phyloP scores from a whole-genome alignment of 495 filamentous ascomycete species.

The Trichoderma erinaceum region DNA sequence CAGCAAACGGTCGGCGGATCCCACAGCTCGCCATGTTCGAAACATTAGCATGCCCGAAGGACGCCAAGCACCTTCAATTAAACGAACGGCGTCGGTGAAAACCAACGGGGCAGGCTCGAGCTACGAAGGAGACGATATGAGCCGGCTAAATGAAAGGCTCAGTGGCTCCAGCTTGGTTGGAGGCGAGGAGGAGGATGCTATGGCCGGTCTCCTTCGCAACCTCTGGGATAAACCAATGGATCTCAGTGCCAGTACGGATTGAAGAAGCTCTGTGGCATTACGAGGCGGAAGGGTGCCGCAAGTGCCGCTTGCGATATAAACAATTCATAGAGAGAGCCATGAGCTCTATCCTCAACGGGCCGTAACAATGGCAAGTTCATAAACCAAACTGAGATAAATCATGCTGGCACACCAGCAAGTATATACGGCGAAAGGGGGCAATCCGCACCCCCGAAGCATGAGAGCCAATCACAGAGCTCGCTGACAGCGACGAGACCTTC shows the following conservation, averaged over 20 bases:
- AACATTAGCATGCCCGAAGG: slow-evolving; percentile 23
- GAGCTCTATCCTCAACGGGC: too few relatives aligned
- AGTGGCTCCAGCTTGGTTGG: slow-evolving; percentile 40
- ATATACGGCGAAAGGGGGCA: neutral
- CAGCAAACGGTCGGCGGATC: slow-evolving; percentile 23
- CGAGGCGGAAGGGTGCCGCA: neutral
- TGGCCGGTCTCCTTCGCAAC: slow-evolving; percentile 41
- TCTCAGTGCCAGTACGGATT: slow-evolving; percentile 44
- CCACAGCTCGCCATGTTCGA: slow-evolving; percentile 14
- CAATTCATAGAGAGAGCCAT: neutral
- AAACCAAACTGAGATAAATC: too few relatives aligned
- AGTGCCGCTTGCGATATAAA: neutral
- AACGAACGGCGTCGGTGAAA: slow-evolving; percentile 17
- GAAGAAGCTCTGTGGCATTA: neutral
- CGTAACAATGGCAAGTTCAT: too few relatives aligned
- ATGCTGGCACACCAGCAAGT: neutral
- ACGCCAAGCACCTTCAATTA: slow-evolving; percentile 24
- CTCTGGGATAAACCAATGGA: slow-evolving; percentile 52
- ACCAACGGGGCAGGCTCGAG: slow-evolving; percentile 32
- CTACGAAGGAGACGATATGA: slow-evolving; percentile 32
- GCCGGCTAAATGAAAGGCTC: slow-evolving; percentile 29
- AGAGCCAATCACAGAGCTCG: neutral
- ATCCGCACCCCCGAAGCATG: neutral
- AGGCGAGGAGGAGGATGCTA: slow-evolving; percentile 38
- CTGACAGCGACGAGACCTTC: neutral